Conservation (phyloP, 352 stramenopile species). For the Albugo candida region DNA sequence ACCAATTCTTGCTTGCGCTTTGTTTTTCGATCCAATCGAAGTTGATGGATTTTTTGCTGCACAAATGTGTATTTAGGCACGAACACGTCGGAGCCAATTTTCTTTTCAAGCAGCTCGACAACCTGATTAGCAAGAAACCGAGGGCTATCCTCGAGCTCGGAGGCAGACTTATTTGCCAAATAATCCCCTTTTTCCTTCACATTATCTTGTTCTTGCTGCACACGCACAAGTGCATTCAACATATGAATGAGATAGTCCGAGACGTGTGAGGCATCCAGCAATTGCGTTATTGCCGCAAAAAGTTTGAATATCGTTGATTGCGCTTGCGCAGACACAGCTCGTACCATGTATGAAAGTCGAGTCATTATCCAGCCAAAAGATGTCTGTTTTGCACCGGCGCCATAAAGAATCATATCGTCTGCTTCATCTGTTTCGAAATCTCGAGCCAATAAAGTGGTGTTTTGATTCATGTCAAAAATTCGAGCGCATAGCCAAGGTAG, state of each 20-base stretch:
- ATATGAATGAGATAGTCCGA: conserved; percentile 53
- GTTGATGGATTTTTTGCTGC: conserved; percentile 53
- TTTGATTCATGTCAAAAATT: no score
- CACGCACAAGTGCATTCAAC: conserved; percentile 65
- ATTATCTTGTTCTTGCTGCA: conserved; percentile 18
- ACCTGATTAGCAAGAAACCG: conserved; percentile 64
- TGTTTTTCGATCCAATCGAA: conserved; percentile 48
- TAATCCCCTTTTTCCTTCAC: conserved; percentile 17
- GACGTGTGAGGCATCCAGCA: conserved; percentile 24
- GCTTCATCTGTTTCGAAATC: conserved; percentile 1
- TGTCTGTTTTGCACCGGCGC: conserved; percentile 11
- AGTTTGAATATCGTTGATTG: conserved; percentile 67
- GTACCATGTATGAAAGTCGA: conserved; percentile 59
- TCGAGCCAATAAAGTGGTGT: no score
- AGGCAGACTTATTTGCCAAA: conserved; percentile 1
- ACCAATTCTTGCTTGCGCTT: conserved; percentile 64
- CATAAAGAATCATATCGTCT: conserved; percentile 2
- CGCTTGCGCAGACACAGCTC: conserved; percentile 26
- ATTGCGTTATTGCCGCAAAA: conserved; percentile 58
- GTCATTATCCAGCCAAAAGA: conserved; percentile 70
- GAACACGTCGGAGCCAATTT: conserved; percentile 50
- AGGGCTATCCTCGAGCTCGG: conserved; percentile 14
- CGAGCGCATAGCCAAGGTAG: no score
- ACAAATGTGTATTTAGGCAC: conserved; percentile 71
- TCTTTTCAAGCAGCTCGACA: conserved; percentile 66